Evolutionary conservation across 257 asterid genomes (phyloP), one percentile per base, ranked within the genome.

Genomic region (Handroanthus guayacan): DNA sequence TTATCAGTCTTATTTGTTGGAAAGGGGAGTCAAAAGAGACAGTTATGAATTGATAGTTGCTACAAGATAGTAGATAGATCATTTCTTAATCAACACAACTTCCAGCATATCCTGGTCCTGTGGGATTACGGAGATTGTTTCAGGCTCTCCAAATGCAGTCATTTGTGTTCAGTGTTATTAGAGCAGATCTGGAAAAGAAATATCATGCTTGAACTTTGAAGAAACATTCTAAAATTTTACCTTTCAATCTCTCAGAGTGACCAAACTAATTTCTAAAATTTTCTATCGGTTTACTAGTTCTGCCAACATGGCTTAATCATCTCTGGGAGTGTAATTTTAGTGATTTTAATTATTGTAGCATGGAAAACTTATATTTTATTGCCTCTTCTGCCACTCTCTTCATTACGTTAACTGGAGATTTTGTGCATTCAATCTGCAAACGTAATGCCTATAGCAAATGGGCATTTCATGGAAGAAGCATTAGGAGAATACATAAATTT

Each of bases 381-480:
- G 37, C 60, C 57, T 5, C 34, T 39, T 45, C 37, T 12, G 36
- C 50, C 34, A 9, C 10, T 18, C 37, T 57, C 71, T 56, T 56
- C 25, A 41, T n/a, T 63, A 2, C n/a, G 71, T 51, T 66, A 58
- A 56, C 71, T 45, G 17, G 73, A 71, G 50, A 48, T 45, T 44
- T 39, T 80, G 58, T 41, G 37, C 17, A 62, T 10, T 51, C 39
- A 43, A 17, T 56, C 5, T 71, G 75, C 44, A 13, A 56, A 45
- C 61, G 13, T 48, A 78, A 47, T 66, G 58, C 67, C 71, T 67
- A 25, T 67, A 47, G 67, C 25, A 60, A 31, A 52, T 17, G 75
- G 62, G 37, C 38, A 74, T 79, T 66, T 74, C 66, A 69, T 39
- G 16, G 63, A 45, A 31, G 51, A 38, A 67, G 67, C 16, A 25